Base-by-base conservation (phyloP, 257 asterid genomes). In the Nicotiana noctiflora region DNA sequence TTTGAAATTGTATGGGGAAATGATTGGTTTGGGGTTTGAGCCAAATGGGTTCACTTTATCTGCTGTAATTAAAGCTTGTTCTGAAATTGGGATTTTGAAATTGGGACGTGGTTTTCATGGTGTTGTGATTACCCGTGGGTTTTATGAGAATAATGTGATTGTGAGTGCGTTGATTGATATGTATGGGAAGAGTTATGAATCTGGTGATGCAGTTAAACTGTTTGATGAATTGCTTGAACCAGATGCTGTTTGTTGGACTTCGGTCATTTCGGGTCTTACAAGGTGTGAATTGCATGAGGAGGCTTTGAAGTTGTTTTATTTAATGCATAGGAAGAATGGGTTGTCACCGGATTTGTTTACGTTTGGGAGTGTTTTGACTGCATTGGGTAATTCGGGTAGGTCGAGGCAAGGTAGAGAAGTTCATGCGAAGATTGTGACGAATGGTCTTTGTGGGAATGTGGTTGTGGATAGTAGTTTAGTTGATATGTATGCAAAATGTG, bases 401-500 rank as follows among this genome's bases (percentile, higher is more conserved):
- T 79, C 82, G 86, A 86, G 82, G 83, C 94, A 89, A 66, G 95
- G 99, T 5, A 90, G 83, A 82, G 87, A 95, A 82, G 90, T 92
- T 40, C 98, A 93, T 79, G 87, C 88, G 23, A 82, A 80, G 86
- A 91, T 82, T 6, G 62, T 90, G 56, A 81, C 88, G 0, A 83
- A 86, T 57, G 95, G 95, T 8, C 85, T 82, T 74, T 80, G 86
- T n/a, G 89, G 90, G 78, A 87, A 93, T 44, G 87, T 93, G 82
- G 81, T 87, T 72, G 92, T 92, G 14, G 90, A 84, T 68, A 88
- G 95, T 82, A 89, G 95, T 83, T 85, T 93, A 81, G 92, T 93
- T 23, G 98, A 93, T 87, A 93, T 88, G 95, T 92, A 93, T 63
- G 95, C 91, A 17, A 93, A 93, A 82, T 93, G 92, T 85, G 95